These are phyloP conservation scores for Gossypium bickii DNA, from an alignment of 345 rosid species.

Conservation along the genomic window DNA sequence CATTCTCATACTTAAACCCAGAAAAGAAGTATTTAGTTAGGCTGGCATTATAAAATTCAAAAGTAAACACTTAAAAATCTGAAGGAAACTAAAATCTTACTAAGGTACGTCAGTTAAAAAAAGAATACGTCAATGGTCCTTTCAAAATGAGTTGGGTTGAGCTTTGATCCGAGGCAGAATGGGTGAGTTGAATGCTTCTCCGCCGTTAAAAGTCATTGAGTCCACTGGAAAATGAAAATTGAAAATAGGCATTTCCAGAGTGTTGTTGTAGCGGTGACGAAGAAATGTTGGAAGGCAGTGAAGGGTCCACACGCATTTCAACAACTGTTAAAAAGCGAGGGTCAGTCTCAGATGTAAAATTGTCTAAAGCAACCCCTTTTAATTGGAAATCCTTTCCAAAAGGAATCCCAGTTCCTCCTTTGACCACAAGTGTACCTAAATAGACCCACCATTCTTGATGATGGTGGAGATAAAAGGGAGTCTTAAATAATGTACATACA, in stretches of 20 bases:
- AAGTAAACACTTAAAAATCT: background rate
- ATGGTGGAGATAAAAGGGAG: too few relatives aligned
- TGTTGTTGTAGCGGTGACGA: too few relatives aligned
- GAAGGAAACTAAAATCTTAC: too few relatives aligned
- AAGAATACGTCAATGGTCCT: background rate
- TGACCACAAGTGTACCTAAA: background rate
- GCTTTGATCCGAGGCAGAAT: background rate
- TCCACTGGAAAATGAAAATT: background rate
- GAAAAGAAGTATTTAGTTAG: too few relatives aligned
- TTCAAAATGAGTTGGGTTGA: background rate
- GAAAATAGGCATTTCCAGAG: too few relatives aligned
- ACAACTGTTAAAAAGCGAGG: background rate
- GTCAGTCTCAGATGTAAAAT: background rate
- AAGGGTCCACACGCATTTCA: constrained; percentile 8
- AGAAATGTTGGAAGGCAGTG: too few relatives aligned
- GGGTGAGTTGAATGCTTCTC: background rate
- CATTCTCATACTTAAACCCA: too few relatives aligned
- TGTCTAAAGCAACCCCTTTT: background rate
- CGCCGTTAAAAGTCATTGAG: background rate
- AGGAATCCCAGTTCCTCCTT: background rate
- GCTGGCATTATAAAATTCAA: too few relatives aligned
- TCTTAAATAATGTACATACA: too few relatives aligned
- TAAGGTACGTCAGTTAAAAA: background rate
- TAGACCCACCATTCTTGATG: too few relatives aligned
- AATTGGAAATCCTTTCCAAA: background rate